Base-by-base conservation (phyloP, 164 flowering plant genomes). In the Dillenia suffruticosa region DNA sequence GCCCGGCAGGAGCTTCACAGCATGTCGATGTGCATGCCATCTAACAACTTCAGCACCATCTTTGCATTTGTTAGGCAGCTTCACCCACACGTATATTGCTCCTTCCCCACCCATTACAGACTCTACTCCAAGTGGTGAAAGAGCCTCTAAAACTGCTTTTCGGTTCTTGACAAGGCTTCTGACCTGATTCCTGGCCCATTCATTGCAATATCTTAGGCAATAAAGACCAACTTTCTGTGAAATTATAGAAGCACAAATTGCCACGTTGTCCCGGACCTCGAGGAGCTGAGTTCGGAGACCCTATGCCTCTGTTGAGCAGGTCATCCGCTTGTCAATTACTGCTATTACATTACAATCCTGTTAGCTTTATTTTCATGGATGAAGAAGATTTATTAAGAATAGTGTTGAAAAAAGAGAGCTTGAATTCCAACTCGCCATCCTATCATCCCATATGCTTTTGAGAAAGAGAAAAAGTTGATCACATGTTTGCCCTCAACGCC, bases 361-460 rank as follows among this genome's bases (percentile, higher is more conserved):
- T 32, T 32, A 32, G 40, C 40, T 32, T 32, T 32, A 32, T 6
- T 32, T 32, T 32, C 40, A 32, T 32, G 7, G 5, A 32, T 4
- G 40, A 32, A 5, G 40, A 32, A 32, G 40, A 32, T 32, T 32
- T 32, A 32, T 6, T 32, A 5, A 5, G 7, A 32, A 32, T 32
- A 32, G 40, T 32, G 40, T 32, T 32, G 40, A 32, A 32, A 32
- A 26, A 32, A 32, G 7, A 32, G 7, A 32, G 6, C 40, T 32
- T 32, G 40, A 32, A 32, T 32, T 81, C 99, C 98, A 77, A 95
- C 90, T 57, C 99, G 84, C 98, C 99, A 95, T 71, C 99, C 99
- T 97, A 95, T 95, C 99, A 95, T 92, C 61, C 98, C 98, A 66
- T 92, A 95, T 50, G 98, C 97, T 78, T 95, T 95, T 14, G 99